Evolutionary conservation across 345 rosid genomes (phyloP).

Genomic region (Jatropha curcas): DNA sequence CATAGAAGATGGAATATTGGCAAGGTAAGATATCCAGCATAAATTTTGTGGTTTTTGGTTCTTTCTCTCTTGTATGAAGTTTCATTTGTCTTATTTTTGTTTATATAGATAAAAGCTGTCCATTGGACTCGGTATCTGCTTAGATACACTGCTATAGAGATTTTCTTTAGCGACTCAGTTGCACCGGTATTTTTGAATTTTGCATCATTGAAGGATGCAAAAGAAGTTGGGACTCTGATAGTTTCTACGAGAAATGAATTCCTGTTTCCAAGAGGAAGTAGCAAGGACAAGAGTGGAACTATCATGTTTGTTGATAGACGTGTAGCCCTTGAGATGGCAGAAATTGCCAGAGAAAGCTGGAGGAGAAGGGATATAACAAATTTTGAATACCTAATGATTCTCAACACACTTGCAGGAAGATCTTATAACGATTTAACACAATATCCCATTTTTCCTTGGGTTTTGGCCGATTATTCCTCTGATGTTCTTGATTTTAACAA

Average conservation of each 20-base stretch:
- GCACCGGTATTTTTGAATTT: conserved; percentile 84
- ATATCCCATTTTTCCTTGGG: conserved; percentile 97
- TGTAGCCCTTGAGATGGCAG: conserved; percentile 88
- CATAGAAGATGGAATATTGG: conserved; percentile 86
- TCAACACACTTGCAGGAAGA: conserved; percentile 93
- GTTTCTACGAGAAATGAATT: conserved; percentile 86
- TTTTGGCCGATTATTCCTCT: conserved; percentile 87
- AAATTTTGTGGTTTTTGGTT: conserved; percentile 12
- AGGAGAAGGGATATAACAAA: conserved; percentile 91
- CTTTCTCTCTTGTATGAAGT: conserved; percentile 17
- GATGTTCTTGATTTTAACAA: conserved; percentile 90
- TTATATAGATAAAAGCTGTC: conserved; percentile 71
- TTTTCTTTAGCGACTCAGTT: conserved; percentile 72
- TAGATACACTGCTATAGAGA: conserved; percentile 83
- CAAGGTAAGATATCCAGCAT: conserved; percentile 50
- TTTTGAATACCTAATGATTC: conserved; percentile 91
- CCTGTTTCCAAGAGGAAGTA: conserved; percentile 73
- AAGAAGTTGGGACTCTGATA: conserved; percentile 79
- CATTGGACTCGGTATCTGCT: conserved; percentile 97
- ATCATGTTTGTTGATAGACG: conserved; percentile 89
- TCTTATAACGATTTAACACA: conserved; percentile 95
- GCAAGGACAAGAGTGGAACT: conserved; percentile 75
- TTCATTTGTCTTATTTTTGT: conserved; percentile 26
- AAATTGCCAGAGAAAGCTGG: conserved; percentile 93
- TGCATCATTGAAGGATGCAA: conserved; percentile 74